Evolutionary conservation across 495 filamentous ascomycete genomes (phyloP), one percentile per base, ranked within the genome.

Genomic region (Aspergillus diversus): DNA sequence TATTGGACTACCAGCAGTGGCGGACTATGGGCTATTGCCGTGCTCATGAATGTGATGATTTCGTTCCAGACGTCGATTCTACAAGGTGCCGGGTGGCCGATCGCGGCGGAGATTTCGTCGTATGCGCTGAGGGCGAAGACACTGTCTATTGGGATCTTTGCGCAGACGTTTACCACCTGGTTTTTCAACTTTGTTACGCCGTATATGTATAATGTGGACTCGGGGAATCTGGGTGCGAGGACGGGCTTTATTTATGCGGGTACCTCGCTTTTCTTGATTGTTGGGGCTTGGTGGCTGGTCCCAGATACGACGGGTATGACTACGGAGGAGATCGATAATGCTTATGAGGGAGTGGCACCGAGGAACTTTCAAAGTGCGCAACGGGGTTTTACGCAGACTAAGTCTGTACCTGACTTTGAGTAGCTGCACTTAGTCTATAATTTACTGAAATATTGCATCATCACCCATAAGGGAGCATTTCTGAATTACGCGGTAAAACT

Each of bases 191-290:
- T 59, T 9, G 49, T 46, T 7, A 46, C 50, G 4, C 57, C 57
- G 3, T 59, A 59, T n/a, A 59, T 59, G 57, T 59, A 59, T 33
- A 59, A 59, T 31, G 33, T 51, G 27, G 46, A 59, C 27, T 59
- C 57, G 5, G 57, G 57, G 13, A 35, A 59, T 21, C 46, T 59
- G 5, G 46, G 57, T 1, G 57, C 57, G 46, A 43, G 46, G 12
- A 59, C 57, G 8, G 57, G 43, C 15, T 59, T 51, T 21, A 42
- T 46, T 9, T 59, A 49, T 51, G 57, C 57, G 7, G 57, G 57
- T 32, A 33, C 50, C 43, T 49, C 57, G 12, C 33, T 59, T 39
- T n/a, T 59, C 8, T 33, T 59, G 32, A 27, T 59, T 27, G 7
- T 51, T 3, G 42, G 57, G 12, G 57, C 57, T 5, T 59, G 27